A percentile compares a stretch with the other conserved stretches of the same genome.
phyloP scores from a whole-genome alignment of 73 alveolate species.

The Paramecium pentaurelia region DNA sequence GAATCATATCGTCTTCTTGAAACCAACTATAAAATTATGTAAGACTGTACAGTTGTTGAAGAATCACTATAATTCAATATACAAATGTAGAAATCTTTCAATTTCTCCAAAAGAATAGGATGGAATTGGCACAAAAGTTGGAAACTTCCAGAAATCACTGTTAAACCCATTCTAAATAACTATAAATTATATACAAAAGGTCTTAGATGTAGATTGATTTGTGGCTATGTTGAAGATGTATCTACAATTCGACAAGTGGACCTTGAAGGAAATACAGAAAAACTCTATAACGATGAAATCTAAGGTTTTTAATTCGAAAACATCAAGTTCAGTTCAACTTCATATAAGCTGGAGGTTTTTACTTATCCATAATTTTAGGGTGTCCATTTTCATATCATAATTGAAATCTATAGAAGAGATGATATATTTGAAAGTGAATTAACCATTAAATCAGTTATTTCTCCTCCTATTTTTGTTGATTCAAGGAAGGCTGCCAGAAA shows the following conservation, averaged over 20 bases:
- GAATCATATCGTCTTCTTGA: constrained; percentile 6
- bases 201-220: neutral
- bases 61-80: neutral
- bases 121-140: constrained; percentile 54
- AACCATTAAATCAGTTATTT: neutral
- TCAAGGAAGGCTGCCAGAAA: constrained; percentile 36
- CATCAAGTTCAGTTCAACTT: constrained; percentile 12
- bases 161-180: neutral
- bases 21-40: neutral
- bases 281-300: neutral
- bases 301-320: neutral
- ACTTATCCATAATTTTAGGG: constrained; percentile 5
- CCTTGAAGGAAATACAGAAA: neutral
- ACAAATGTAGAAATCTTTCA: neutral
- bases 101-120: constrained; percentile 21
- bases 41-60: neutral
- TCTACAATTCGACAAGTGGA: neutral
- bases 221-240: constrained; percentile 24
- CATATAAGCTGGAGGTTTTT: constrained; percentile 18
- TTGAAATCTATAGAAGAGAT: neutral
- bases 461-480: constrained; percentile 34
- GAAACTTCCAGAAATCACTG: neutral
- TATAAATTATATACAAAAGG: neutral
- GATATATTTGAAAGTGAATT: neutral
- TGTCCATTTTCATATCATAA: constrained; percentile 2